phyloP scores from a whole-genome alignment of 352 stramenopile genomes.

The Thalassiosira exigua region DNA sequence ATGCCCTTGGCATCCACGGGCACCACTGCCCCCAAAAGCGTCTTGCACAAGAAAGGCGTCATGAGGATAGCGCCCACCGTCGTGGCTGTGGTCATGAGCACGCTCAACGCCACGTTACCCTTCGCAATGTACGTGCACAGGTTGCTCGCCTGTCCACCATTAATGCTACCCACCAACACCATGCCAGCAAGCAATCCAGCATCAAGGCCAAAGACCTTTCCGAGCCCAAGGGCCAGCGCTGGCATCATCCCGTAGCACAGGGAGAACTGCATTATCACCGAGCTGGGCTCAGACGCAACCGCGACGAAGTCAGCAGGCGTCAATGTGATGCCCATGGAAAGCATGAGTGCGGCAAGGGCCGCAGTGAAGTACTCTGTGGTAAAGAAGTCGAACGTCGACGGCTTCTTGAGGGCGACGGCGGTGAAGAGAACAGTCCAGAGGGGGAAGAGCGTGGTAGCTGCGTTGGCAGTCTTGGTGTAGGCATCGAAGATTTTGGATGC shows the following conservation, averaged over 20 bases:
- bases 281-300: constrained; percentile 80
- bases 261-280: constrained; percentile 87
- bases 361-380: constrained; percentile 89
- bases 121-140: constrained; percentile 91
- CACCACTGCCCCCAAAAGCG: constrained; percentile 86
- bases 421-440: constrained; percentile 88
- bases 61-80: constrained; percentile 90
- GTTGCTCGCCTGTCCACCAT: constrained; percentile 89
- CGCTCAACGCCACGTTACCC: constrained; percentile 88
- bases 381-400: constrained; percentile 84
- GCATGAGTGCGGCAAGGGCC: constrained; percentile 87
- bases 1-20: constrained; percentile 88
- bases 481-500: constrained; percentile 78
- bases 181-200: constrained; percentile 87
- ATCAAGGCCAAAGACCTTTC: constrained; percentile 83
- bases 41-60: constrained; percentile 90
- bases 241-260: constrained; percentile 90
- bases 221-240: constrained; percentile 82
- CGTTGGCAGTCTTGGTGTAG: constrained; percentile 77
- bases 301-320: constrained; percentile 86
- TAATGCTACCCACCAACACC: constrained; percentile 89
- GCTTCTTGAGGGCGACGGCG: constrained; percentile 82
- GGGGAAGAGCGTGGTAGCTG: constrained; percentile 87
- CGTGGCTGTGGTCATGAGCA: constrained; percentile 90
- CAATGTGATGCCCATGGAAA: constrained; percentile 90